Evolutionary conservation across 129 eudicot species (phyloP).

Genomic region (Flaveria brownii): DNA sequence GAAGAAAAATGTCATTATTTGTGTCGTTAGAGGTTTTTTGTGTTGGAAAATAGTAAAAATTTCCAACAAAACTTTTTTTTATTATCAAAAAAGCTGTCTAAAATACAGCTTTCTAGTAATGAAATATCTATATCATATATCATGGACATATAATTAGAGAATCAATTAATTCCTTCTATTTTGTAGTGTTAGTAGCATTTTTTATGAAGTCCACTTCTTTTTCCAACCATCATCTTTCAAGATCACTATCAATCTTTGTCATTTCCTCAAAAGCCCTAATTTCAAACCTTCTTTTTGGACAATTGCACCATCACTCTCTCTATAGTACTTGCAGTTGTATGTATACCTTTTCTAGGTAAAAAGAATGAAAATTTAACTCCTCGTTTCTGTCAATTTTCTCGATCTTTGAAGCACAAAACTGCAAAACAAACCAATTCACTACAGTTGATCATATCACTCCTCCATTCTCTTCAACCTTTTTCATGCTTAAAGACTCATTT

Average conservation of each 20-base stretch:
- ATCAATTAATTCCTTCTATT: not conserved
- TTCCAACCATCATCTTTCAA: slow-evolving; percentile 47
- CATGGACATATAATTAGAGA: not conserved
- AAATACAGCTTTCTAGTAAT: too few relatives aligned
- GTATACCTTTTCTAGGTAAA: slow-evolving; percentile 44
- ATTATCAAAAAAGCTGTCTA: too few relatives aligned
- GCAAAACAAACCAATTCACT: slow-evolving; percentile 28
- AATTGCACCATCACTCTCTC: slow-evolving; percentile 35
- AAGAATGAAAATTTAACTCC: slow-evolving; percentile 21
- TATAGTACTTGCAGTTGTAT: slow-evolving; percentile 36
- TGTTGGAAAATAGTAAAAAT: too few relatives aligned
- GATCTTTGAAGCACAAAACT: slow-evolving; percentile 36
- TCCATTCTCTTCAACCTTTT: slow-evolving; percentile 31
- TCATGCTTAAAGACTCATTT: slow-evolving; percentile 36
- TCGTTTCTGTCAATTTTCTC: slow-evolving; percentile 33
- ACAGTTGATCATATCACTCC: slow-evolving; percentile 21
- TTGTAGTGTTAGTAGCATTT: slow-evolving; percentile 4
- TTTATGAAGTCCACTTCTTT: slow-evolving; percentile 38
- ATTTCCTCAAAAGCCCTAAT: slow-evolving; percentile 71
- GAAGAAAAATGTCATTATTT: too few relatives aligned
- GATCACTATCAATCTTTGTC: slow-evolving; percentile 56
- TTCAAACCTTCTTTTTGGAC: slow-evolving; percentile 39
- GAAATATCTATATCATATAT: not conserved
- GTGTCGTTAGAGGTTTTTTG: too few relatives aligned
- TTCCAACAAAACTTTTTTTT: too few relatives aligned